Base-by-base conservation (phyloP, 2,329 filamentous ascomycete genomes). In the Capronia americana region DNA sequence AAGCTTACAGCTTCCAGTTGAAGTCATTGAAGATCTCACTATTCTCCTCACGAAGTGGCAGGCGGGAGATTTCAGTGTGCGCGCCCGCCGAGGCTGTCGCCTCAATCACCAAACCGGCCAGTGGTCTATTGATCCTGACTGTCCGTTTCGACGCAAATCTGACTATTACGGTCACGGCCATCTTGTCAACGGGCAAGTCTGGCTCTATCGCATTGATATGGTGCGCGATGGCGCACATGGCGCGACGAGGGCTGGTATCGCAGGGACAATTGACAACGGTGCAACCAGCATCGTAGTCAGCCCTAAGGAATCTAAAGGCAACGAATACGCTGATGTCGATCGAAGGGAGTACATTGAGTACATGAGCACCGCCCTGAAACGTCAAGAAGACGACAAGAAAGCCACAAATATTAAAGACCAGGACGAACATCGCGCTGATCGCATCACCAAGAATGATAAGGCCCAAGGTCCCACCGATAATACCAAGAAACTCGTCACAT, bases 251-350 rank as follows among this genome's bases (percentile, higher is more conserved):
- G 74, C 68, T 2, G 76, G 76, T 1, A 88, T 90, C 41, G 80
- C 75, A 23, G 86, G 86, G 2, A 77, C 77, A 5, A 72, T 69
- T 0, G 72, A 72, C 0, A 54, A 75, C 1, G 87, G 87, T 0
- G 84, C 85, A 0, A 85, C 79, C 56, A 87, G 84, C 0, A 81
- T 88, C 41, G 81, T 90, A 0, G 75, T 89, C 7, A 82, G 83
- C 0, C 57, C 44, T 10, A 63, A 66, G 26, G 55, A 67, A 30
- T 44, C 51, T 24, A n/a, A 7, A 4, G 64, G 55, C 4, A 77
- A 79, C 0, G 78, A 79, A 1, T 74, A 67, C 70, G 74, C 78
- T 0, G 83, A 88, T 66, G 72, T 75, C 6, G 86, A 88, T 71
- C 57, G 80, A 14, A 84, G 85, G 0, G 75, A 86, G 20, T 70